Evolutionary conservation across 2,329 filamentous ascomycete genomes (phyloP), one percentile per base, ranked within the genome.

Genomic region (Claviceps citrina): DNA sequence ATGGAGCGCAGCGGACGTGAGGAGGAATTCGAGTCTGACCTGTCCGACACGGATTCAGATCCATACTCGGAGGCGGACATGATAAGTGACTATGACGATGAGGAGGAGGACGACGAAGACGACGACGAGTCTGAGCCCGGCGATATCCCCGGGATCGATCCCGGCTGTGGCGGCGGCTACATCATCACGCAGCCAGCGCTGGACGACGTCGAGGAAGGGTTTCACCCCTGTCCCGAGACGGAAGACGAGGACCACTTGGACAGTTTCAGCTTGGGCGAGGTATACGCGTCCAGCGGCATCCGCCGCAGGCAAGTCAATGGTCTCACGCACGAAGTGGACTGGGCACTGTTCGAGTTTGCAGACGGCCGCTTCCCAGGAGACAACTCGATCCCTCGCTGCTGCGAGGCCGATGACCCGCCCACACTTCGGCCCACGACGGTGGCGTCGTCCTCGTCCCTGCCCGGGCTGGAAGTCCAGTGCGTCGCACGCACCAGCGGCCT

Each of bases 211-310:
- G 76, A 81, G 22, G 77, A 83, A 3, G 81, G 79, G 35, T 93
- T 94, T 54, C 93, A 87, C 49, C 82, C 84, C 0, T 74, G 67
- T n/a, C 59, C 67, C 7, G 81, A 76, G 31, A 76, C 70, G 0
- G 71, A 83, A 51, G 78, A 87, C 50, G 76, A 82, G 54, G 89
- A 96, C 43, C 81, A 95, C 48, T 68, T 95, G 1, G 76, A 83
- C 33, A 84, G 79, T 0, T 91, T 83, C 51, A 74, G 77, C 12
- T 67, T 96, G 1, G 89, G 89, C 3, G 77, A 85, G 51, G 68
- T 96, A 4, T 85, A 93, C 52, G 89, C 89, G 0, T 93, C 85
- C 0, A 94, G 86, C 18, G 89, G 89, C 6, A 81, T 96, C 43
- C 77, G 85, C 4, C 76, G 89, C 24, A 79, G 82, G 38, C 71